Evolutionary conservation across 495 filamentous ascomycete species (phyloP).

Genomic region (Penicillium riverlandense): DNA sequence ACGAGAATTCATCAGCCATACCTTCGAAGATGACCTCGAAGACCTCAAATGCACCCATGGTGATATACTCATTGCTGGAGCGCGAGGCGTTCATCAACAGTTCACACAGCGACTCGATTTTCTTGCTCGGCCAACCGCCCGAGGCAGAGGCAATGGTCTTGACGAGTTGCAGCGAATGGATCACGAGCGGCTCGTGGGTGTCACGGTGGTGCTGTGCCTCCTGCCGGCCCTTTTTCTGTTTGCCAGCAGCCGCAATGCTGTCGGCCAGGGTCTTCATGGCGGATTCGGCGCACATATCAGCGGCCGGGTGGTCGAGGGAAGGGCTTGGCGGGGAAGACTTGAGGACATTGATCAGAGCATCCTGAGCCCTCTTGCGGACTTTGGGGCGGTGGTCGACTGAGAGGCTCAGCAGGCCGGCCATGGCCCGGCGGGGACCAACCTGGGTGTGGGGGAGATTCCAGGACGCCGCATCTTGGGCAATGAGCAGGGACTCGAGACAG

Average conservation of each 20-base stretch:
- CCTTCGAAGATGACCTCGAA: conserved; percentile 93
- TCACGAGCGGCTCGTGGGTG: conserved; percentile 71
- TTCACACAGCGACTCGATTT: conserved; percentile 87
- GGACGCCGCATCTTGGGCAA: conserved; percentile 78
- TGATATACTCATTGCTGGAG: conserved; percentile 88
- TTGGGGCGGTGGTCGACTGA: conserved; percentile 87
- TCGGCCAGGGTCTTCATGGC: conserved; percentile 70
- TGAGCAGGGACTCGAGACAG: conserved; percentile 77
- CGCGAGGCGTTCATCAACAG: conserved; percentile 78
- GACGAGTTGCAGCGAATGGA: conserved; percentile 85
- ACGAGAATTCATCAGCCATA: conserved; percentile 78
- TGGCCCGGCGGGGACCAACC: conserved; percentile 80
- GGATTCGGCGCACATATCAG: conserved; percentile 91
- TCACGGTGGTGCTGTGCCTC: conserved; percentile 32
- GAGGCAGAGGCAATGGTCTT: conserved; percentile 80
- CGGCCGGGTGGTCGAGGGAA: conserved; percentile 83
- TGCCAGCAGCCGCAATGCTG: conserved; percentile 53
- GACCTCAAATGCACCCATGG: conserved; percentile 90
- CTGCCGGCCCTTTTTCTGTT: conserved; percentile 58
- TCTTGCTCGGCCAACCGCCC: conserved; percentile 94
- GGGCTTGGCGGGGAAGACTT: conserved; percentile 81
- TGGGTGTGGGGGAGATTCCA: conserved; percentile 82
- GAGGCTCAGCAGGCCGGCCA: conserved; percentile 77
- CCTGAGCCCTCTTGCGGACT: conserved; percentile 89
- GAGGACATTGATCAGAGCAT: conserved; percentile 76